Evolutionary conservation across 805 yeast genomes (phyloP), one percentile per base, ranked within the genome.

Genomic region (Cyberlindnera bimundalis): DNA sequence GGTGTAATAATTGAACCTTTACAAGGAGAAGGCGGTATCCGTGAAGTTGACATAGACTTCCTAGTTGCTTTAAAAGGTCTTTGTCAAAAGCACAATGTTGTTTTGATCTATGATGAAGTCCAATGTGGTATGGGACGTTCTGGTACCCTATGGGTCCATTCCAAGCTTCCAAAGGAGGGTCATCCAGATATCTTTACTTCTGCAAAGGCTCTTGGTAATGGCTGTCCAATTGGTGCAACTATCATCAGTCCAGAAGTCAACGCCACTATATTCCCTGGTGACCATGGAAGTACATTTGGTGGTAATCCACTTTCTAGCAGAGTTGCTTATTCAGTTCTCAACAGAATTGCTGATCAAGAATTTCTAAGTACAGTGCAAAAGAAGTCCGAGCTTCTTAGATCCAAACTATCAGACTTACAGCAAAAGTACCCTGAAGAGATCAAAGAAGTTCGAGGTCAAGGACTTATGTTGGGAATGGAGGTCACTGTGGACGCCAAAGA

Each of bases 1-100:
- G 99, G 90, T 39, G 93, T 93, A 20, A 93, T 91, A 40, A 80
- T 93, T 28, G 99, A 91, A 66, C 99, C 99, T 17, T 82, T 91
- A 44, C 99, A 91, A 68, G 99, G 98, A 51, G 99, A 91, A 67
- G 98, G 99, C 42, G 99, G 99, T 41, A 81, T 91, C 15, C 78
- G 79, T 56, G 78, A 82, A 16, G 75, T 87, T 43, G 71, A 74
- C 26, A 51, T 64, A 0, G 85, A 79, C 29, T 88, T 86, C 58
- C 70, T 91, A 47, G 58, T 69, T 4, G 78, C 77, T 35, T 67
- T 91, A 59, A 81, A 83, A 51, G 62, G 74, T 53, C 64, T 84
- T 42, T 86, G 96, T 61, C 66, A 67, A 40, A 73, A 80, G 42
- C 72, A 81, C 51, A 78, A 83, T 40, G 95, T 84, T 10, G 60